Conservation (phyloP, 2,329 filamentous ascomycete species). For the Neospermospora avenae region DNA sequence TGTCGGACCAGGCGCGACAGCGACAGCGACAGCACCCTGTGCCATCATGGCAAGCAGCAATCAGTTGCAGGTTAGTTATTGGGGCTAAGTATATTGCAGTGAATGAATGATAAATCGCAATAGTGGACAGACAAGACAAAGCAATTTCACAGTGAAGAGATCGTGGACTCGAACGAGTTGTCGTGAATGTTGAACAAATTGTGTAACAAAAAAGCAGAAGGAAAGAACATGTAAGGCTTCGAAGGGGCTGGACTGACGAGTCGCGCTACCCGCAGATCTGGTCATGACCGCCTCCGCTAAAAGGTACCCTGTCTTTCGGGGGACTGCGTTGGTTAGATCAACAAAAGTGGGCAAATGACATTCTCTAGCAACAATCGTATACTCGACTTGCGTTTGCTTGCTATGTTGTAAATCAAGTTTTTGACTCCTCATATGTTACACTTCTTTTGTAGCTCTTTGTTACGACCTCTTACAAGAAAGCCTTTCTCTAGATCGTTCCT, state of each 20-base stretch:
- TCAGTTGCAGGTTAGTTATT: constrained; percentile 22
- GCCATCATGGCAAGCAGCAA: constrained; percentile 28
- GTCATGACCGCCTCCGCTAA: background rate
- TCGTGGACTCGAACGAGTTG: background rate
- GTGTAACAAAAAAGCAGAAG: background rate
- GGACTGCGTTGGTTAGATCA: background rate
- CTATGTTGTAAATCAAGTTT: background rate
- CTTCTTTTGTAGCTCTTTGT: background rate
- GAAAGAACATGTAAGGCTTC: background rate
- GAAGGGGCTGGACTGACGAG: background rate
- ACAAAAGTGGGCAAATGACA: background rate
- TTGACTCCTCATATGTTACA: background rate
- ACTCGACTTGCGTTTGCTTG: background rate
- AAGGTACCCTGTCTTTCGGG: background rate
- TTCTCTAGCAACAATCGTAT: background rate
- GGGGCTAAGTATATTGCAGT: constrained; percentile 14
- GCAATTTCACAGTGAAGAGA: constrained; percentile 1
- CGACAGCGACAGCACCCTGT: constrained; percentile 36
- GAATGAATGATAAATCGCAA: constrained; percentile 10
- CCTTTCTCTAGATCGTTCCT: background rate
- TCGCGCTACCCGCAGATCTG: background rate
- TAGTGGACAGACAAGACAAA: background rate
- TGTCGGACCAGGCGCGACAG: constrained; percentile 33
- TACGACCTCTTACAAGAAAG: background rate
- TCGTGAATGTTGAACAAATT: background rate